Conservation (phyloP, 2,329 filamentous ascomycete species). For the Chaetoscypha palmicola region DNA sequence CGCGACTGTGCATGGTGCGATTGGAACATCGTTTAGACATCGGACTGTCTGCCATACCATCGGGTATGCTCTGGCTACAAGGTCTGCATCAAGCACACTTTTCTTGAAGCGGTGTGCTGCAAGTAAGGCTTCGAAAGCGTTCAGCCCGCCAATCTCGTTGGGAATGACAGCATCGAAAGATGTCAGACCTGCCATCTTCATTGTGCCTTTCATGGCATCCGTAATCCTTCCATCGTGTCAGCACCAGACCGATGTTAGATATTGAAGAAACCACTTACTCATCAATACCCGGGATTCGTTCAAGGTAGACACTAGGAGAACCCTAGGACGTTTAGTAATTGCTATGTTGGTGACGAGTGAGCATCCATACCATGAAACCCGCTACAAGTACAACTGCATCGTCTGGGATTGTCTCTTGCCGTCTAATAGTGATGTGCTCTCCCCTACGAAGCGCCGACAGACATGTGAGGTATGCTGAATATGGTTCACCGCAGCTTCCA, state of each 20-base stretch:
- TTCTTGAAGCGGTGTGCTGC: constrained; percentile 24
- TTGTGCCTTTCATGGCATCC: constrained; percentile 24
- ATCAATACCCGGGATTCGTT: constrained; percentile 28
- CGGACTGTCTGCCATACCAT: constrained; percentile 29
- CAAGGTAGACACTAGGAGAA: constrained; percentile 27
- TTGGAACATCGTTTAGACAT: constrained; percentile 24
- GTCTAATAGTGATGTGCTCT: constrained; percentile 20
- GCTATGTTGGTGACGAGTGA: too few species aligned
- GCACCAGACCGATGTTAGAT: constrained; percentile 17
- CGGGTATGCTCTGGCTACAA: constrained; percentile 29
- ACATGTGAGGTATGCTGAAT: constrained; percentile 40
- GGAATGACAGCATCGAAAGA: constrained; percentile 48
- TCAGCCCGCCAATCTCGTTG: constrained; percentile 60
- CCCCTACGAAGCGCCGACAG: constrained; percentile 27
- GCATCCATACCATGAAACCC: constrained; percentile 29
- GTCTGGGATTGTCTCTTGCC: constrained; percentile 27
- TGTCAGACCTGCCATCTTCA: constrained; percentile 17
- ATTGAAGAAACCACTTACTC: constrained; percentile 13
- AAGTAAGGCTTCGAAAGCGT: constrained; percentile 36
- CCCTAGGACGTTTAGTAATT: too few species aligned
- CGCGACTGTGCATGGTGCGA: constrained; percentile 25
- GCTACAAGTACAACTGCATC: constrained; percentile 23
- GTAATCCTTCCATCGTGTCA: constrained; percentile 27
- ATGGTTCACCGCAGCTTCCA: constrained; percentile 48
- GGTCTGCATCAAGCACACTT: constrained; percentile 25